These are phyloP conservation scores for Phytophthora nicotianae DNA, from an alignment of 352 stramenopile species.

Conservation along the genomic window DNA sequence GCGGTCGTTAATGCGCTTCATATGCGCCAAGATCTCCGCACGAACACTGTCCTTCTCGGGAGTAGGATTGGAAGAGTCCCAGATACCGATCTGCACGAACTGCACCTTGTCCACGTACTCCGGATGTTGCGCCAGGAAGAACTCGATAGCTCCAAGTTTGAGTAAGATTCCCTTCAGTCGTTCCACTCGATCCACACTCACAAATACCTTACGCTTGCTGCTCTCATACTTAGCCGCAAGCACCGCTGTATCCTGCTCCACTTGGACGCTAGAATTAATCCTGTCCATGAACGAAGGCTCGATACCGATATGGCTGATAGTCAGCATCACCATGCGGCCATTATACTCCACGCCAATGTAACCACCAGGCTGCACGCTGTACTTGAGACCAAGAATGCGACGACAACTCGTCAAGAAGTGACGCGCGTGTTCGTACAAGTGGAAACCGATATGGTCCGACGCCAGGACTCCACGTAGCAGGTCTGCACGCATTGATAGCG, in stretches of 20 bases:
- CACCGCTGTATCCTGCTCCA: constrained; percentile 50
- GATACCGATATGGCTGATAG: constrained; percentile 98
- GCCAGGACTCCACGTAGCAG: constrained; percentile 96
- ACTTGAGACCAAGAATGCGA: constrained; percentile 87
- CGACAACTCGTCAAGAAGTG: constrained; percentile 98
- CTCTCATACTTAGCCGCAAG: constrained; percentile 61
- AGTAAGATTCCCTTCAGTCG: constrained; percentile 97
- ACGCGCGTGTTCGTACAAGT: constrained; percentile 97
- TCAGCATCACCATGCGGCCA: constrained; percentile 96
- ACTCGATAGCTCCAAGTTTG: constrained; percentile 96
- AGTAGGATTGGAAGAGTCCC: constrained; percentile 75
- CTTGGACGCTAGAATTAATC: constrained; percentile 59
- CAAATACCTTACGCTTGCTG: constrained; percentile 82
- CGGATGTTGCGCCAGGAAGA: constrained; percentile 90
- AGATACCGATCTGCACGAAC: constrained; percentile 83
- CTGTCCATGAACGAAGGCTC: constrained; percentile 90
- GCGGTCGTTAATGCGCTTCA: constrained; percentile 76
- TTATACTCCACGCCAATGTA: constrained; percentile 97
- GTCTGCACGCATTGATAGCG: constrained; percentile 96
- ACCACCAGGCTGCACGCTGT: constrained; percentile 90
- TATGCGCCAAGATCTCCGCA: constrained; percentile 58
- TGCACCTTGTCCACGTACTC: constrained; percentile 87
- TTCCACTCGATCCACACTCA: constrained; percentile 96
- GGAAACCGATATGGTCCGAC: constrained; percentile 98
- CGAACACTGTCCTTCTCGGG: constrained; percentile 73